Evolutionary conservation across 106 monocot genomes (phyloP).

Genomic region (Phalaenopsis equestris): DNA sequence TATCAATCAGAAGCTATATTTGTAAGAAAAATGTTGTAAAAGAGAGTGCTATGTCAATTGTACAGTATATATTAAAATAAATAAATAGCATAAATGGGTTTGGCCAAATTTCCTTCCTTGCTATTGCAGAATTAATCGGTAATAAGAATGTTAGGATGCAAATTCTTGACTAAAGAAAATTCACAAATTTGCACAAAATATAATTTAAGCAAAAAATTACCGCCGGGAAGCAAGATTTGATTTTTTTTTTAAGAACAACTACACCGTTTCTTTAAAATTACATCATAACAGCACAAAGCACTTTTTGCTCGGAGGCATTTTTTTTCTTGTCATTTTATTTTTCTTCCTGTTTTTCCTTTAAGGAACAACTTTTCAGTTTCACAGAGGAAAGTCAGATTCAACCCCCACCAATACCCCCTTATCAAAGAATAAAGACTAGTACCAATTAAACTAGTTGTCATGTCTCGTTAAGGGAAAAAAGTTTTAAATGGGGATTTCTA

Average conservation of each 20-base stretch:
- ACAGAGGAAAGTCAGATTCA: no score
- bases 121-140: not conserved
- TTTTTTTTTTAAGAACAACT: not conserved
- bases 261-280: not conserved
- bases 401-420: no score
- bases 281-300: not conserved
- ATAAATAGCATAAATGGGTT: not conserved
- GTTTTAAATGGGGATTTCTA: no score
- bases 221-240: no score
- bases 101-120: not conserved
- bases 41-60: not conserved
- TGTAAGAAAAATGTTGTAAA: not conserved
- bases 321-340: no score
- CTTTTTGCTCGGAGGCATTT: not conserved
- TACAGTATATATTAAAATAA: not conserved
- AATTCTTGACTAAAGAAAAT: not conserved
- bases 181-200: not conserved
- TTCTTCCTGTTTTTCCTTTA: no score
- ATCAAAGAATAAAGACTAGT: no score
- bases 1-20: slow-evolving; percentile 1
- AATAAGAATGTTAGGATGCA: not conserved
- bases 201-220: not conserved
- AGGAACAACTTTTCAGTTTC: no score
- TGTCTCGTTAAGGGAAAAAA: no score
- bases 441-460: no score